Evolutionary conservation across 768 basidiomycete species (phyloP), one percentile per base, ranked within the genome.

Genomic region (Boletus sensibilis): DNA sequence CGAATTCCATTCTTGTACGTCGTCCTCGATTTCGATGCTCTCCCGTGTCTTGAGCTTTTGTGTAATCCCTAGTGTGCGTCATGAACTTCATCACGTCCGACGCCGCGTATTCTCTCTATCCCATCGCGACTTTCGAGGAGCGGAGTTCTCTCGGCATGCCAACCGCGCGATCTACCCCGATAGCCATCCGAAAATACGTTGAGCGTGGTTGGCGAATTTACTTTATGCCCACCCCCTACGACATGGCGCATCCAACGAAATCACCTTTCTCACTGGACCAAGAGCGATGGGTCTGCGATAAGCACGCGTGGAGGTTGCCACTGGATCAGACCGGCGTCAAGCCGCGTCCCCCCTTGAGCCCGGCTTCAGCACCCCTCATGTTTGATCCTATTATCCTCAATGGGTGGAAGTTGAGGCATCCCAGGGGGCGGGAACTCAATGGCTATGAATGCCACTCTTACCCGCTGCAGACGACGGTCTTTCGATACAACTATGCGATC

Each of bases 1-100:
- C 1, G 60, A 61, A 8, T 82, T 81, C 51, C 82, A 82, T 53
- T 78, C 76, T 0, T 79, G 81, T 82, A 39, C 27, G 79, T 67
- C 13, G 0, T 29, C 13, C 18, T 20, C 27, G 16, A 5, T 39
- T 40, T 20, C 51, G 21, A 12, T 37, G 1, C 2, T 5, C 5
- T n/a, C 1, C 16, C 27, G 5, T 14, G 34, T 39, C 6, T 41
- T 78, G 73, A 39, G 31, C 18, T 11, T 12, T 25, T 21, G 29
- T 47, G 33, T 34, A 4, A 20, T n/a, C 3, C 23, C 20, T n/a
- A 60, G 60, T 55, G 20, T 57, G 50, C 5, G 60, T 61, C 20
- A 61, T 62, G 60, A 81, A 81, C 54, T 53, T 79, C 1, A 77
- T 81, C 55, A 68, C 75, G 0, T 72, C 72, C 59, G 65, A 75